Percentiles rank a stretch among this genome's conserved stretches.
Conservation (phyloP, 768 basidiomycete species). For the Agaricus blazei region DNA sequence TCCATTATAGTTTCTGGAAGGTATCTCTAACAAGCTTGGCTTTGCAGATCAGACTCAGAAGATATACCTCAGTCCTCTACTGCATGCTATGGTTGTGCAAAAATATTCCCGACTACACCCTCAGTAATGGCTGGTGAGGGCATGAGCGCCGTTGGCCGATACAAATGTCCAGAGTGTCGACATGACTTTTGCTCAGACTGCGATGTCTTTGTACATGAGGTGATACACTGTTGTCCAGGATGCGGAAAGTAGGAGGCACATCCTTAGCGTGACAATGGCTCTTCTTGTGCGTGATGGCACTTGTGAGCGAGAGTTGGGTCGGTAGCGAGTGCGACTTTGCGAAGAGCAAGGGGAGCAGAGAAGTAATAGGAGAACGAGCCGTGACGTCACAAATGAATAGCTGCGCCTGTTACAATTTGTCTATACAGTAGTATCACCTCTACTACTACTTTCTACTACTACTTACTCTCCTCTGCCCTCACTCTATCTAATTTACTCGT, state of each 20-base stretch:
- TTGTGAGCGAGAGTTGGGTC: too few relatives aligned
- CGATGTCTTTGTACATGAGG: slow-evolving; percentile 94
- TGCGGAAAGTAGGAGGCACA: slow-evolving; percentile 44
- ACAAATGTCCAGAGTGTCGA: slow-evolving; percentile 81
- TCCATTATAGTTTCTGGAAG: background rate
- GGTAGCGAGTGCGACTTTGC: too few relatives aligned
- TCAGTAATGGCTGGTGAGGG: slow-evolving; percentile 47
- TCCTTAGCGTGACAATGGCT: too few relatives aligned
- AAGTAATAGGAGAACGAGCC: too few relatives aligned
- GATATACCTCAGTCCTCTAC: slow-evolving; percentile 27
- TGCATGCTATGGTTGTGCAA: slow-evolving; percentile 77
- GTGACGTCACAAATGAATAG: too few relatives aligned
- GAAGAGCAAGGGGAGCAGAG: too few relatives aligned
- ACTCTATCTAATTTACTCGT: too few relatives aligned
- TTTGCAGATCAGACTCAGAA: slow-evolving; percentile 32
- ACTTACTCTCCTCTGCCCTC: too few relatives aligned
- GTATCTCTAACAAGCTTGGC: background rate
- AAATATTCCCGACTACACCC: slow-evolving; percentile 52
- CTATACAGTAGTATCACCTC: too few relatives aligned
- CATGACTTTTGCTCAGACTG: slow-evolving; percentile 94
- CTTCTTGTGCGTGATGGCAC: too few relatives aligned
- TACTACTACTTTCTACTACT: too few relatives aligned
- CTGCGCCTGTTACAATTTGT: too few relatives aligned
- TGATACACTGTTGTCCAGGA: slow-evolving; percentile 91
- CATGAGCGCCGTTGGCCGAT: slow-evolving; percentile 80